A percentile compares a stretch with the other conserved stretches of the same genome.
Conservation (phyloP, 805 yeast genomes). For the Nakazawaea ishiwadae region DNA sequence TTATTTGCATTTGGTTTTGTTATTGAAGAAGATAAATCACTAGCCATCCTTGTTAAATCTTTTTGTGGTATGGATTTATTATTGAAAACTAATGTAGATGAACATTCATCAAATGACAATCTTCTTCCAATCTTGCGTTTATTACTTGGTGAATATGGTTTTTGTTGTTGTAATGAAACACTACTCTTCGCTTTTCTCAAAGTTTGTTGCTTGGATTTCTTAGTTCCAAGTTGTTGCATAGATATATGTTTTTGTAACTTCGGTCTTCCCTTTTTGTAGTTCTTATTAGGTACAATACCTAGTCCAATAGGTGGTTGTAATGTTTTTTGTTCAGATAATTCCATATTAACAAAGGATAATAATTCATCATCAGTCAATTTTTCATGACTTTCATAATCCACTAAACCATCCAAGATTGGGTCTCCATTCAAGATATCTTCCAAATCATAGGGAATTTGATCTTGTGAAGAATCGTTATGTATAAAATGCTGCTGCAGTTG, state of each 20-base stretch:
- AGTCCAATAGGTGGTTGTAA: background rate
- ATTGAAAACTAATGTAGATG: slow-evolving; percentile 1
- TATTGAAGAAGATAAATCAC: background rate
- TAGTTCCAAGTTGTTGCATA: background rate
- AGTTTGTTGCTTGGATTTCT: background rate
- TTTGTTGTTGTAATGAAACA: background rate
- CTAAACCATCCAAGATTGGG: background rate
- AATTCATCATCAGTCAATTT: background rate
- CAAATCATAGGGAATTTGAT: background rate
- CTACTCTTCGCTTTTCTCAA: background rate
- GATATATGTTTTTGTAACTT: background rate
- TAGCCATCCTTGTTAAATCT: background rate
- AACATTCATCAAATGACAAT: slow-evolving; percentile 5
- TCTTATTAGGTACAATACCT: background rate
- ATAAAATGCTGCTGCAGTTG: background rate
- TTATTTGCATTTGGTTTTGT: background rate
- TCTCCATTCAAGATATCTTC: slow-evolving; percentile 1
- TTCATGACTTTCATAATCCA: background rate
- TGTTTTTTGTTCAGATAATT: background rate
- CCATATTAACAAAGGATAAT: background rate
- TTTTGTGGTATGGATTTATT: background rate
- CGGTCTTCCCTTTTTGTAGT: background rate
- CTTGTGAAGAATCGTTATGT: background rate
- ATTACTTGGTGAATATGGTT: background rate
- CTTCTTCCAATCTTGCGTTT: background rate